Evolutionary conservation across 495 filamentous ascomycete species (phyloP), one percentile per base, ranked within the genome.

Genomic region (Sabuloglossum arenarium): DNA sequence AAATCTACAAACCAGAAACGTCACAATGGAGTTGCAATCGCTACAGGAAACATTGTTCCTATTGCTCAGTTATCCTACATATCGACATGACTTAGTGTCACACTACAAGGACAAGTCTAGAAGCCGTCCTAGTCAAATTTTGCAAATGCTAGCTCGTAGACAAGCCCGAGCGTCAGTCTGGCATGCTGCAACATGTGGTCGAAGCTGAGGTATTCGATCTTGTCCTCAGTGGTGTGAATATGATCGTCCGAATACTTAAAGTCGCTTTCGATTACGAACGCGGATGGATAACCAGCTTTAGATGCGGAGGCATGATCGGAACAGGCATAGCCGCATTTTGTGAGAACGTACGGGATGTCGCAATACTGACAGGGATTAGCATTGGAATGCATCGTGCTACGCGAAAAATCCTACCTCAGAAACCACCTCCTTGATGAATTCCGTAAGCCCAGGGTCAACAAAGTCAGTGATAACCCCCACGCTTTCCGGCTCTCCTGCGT

Each of bases 131-230:
- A 71, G 47, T 68, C 64, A 53, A 76, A 73, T 24, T 81, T 70
- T 28, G 83, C 73, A 68, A 84, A 80, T 2, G 79, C 88, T 59
- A 95, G 68, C 73, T 99, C 91, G 64, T 93, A 94, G 14, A 80
- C 88, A 62, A 97, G 79, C 0, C 81, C 86, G 53, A 97, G 70
- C 25, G 87, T 95, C 77, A 99, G 73, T 67, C 83, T 84, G 0
- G 88, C 91, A 67, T 99, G 91, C 70, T 99, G 85, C 55, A 94
- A 73, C 91, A 99, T 99, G 67, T 99, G 91, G 64, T 93, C 85
- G 64, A 96, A 97, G 64, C 81, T 88, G 56, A 99, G 71, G 60
- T 85, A 86, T 65, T 91, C 78, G 61, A 96, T 84, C 65, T 76
- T 73, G 66, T 99, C 91, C 52, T 93, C 85, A 1, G 86, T 86